These are phyloP conservation scores for Athelia psychrophila DNA, from an alignment of 1,284 basidiomycete species.

Conservation along the genomic window DNA sequence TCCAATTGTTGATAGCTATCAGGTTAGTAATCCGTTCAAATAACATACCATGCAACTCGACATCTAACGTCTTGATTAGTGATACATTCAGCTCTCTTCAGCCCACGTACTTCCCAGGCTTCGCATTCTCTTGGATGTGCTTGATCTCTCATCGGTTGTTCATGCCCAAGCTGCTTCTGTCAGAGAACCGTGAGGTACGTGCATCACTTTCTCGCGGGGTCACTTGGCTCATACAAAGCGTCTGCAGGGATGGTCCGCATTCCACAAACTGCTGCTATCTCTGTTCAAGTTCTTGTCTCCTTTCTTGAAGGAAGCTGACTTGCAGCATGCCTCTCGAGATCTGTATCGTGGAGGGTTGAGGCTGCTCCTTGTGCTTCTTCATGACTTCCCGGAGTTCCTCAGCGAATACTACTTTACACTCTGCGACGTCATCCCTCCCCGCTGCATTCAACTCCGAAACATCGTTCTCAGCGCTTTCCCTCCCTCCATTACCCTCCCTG, in stretches of 20 bases:
- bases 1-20: conserved; percentile 86
- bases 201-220: background rate
- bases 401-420: conserved; percentile 96
- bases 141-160: conserved; percentile 95
- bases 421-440: conserved; percentile 88
- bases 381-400: conserved; percentile 99
- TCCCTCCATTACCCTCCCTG: conserved; percentile 80
- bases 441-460: conserved; percentile 96
- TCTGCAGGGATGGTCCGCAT: conserved; percentile 86
- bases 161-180: conserved; percentile 92
- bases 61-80: conserved; percentile 37
- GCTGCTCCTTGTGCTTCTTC: conserved; percentile 90
- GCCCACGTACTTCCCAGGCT: conserved; percentile 96
- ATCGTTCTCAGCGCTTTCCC: conserved; percentile 97
- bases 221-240: conserved; percentile 5
- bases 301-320: conserved; percentile 82
- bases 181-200: conserved; percentile 78
- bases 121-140: conserved; percentile 98
- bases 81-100: conserved; percentile 97
- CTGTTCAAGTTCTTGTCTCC: conserved; percentile 93
- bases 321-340: conserved; percentile 82
- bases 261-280: conserved; percentile 91
- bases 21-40: conserved; percentile 46
- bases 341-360: conserved; percentile 93
- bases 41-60: background rate